Percentiles rank a stretch among this genome's conserved stretches.
These are phyloP conservation scores for Ruellia speciosa DNA, from an alignment of 305 asterid species.

Conservation along the genomic window DNA sequence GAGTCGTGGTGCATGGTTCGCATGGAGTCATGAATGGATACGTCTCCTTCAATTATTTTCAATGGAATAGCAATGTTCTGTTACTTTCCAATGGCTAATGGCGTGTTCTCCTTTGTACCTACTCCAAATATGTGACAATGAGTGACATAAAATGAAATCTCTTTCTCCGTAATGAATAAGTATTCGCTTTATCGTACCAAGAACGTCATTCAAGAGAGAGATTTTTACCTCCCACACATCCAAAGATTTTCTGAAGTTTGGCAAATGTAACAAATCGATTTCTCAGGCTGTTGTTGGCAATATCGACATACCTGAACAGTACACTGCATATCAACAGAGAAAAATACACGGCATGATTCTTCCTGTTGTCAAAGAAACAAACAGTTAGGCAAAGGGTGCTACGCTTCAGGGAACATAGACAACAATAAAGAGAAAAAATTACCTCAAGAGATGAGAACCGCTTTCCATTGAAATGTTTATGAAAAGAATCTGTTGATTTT, in stretches of 20 bases:
- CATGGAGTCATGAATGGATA: too few species aligned
- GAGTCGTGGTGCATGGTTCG: too few species aligned
- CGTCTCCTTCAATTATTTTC: too few species aligned
- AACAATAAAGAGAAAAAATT: conserved; percentile 14
- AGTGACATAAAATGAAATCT: background rate
- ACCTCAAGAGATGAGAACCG: conserved; percentile 86
- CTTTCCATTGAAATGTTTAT: conserved; percentile 61
- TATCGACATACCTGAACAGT: conserved; percentile 89
- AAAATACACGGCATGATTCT: conserved; percentile 60
- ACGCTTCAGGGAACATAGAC: conserved; percentile 10
- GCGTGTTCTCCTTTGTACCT: conserved; percentile 85
- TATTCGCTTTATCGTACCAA: background rate
- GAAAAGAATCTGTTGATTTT: conserved; percentile 65
- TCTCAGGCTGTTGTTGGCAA: conserved; percentile 97
- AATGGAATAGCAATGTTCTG: conserved; percentile 90
- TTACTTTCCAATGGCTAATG: conserved; percentile 80
- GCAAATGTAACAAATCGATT: conserved; percentile 71
- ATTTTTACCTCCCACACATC: conserved; percentile 89
- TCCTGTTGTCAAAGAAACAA: conserved; percentile 41
- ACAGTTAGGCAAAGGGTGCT: conserved; percentile 20
- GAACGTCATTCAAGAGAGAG: conserved; percentile 2
- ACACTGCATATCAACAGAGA: conserved; percentile 68
- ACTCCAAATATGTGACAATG: conserved; percentile 15
- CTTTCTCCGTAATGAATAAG: too few species aligned
- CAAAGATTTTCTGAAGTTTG: conserved; percentile 87